These are phyloP conservation scores for Penicillium tannophilum DNA, from an alignment of 495 filamentous ascomycete species.

Conservation along the genomic window DNA sequence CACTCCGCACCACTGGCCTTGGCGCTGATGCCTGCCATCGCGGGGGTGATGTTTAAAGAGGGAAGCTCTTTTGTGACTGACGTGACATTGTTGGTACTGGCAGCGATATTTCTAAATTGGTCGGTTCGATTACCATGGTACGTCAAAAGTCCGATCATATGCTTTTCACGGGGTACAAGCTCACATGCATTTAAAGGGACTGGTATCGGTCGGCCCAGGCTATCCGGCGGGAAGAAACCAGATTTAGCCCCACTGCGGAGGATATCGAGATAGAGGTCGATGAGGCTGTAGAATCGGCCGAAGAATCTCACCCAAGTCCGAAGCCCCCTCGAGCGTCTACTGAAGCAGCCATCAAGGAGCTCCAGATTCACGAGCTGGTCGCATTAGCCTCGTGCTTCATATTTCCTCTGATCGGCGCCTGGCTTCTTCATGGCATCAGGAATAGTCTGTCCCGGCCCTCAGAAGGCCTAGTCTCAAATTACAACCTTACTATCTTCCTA, in stretches of 20 bases:
- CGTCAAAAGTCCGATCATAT: slow-evolving; percentile 9
- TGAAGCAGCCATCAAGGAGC: slow-evolving; percentile 55
- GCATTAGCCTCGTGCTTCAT: slow-evolving; percentile 80
- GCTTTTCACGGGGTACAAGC: not conserved
- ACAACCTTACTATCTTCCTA: slow-evolving; percentile 92
- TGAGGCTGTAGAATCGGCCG: slow-evolving; percentile 11
- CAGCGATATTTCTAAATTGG: slow-evolving; percentile 90
- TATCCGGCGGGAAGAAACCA: slow-evolving; percentile 50
- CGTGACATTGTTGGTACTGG: slow-evolving; percentile 73
- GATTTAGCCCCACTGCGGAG: slow-evolving; percentile 42
- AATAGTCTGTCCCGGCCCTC: slow-evolving; percentile 76
- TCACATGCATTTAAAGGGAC: slow-evolving; percentile 54
- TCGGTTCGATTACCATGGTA: slow-evolving; percentile 89
- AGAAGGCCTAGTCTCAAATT: slow-evolving; percentile 85
- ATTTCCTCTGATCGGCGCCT: slow-evolving; percentile 75
- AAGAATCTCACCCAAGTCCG: not conserved
- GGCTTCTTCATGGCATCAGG: slow-evolving; percentile 75
- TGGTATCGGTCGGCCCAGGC: slow-evolving; percentile 87
- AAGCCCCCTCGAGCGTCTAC: slow-evolving; percentile 12
- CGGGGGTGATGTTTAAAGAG: slow-evolving; percentile 81
- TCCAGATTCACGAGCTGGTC: slow-evolving; percentile 71
- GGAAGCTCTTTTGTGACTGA: slow-evolving; percentile 84
- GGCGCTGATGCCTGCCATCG: slow-evolving; percentile 81
- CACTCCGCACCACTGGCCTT: slow-evolving; percentile 77
- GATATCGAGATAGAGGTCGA: slow-evolving; percentile 27